phyloP scores from a whole-genome alignment of 352 stramenopile species.

The Phytophthora boehmeriae region DNA sequence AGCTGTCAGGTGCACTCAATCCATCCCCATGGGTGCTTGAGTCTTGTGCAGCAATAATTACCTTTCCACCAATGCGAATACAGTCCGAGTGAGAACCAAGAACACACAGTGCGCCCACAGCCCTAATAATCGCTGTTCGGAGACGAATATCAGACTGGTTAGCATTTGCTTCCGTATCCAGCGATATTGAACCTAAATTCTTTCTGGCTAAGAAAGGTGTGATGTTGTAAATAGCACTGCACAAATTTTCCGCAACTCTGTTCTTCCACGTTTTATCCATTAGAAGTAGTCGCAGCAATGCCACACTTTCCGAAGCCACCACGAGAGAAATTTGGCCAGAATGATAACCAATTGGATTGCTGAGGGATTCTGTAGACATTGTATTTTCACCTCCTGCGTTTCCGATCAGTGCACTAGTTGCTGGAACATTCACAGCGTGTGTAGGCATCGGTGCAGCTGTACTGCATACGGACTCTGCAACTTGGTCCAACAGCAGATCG shows the following conservation, averaged over 20 bases:
- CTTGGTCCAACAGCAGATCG: slow-evolving; percentile 87
- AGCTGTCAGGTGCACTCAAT: slow-evolving; percentile 52
- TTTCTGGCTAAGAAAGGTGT: slow-evolving; percentile 59
- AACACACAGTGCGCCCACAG: slow-evolving; percentile 82
- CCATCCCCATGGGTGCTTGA: slow-evolving; percentile 25
- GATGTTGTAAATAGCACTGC: slow-evolving; percentile 75
- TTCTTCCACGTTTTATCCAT: slow-evolving; percentile 68
- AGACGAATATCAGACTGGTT: slow-evolving; percentile 68
- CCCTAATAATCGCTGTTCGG: slow-evolving; percentile 75
- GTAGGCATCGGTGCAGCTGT: slow-evolving; percentile 68
- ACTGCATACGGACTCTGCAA: slow-evolving; percentile 86
- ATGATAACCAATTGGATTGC: slow-evolving; percentile 80
- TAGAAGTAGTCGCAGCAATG: slow-evolving; percentile 72
- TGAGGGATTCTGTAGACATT: slow-evolving; percentile 73
- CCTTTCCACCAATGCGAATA: slow-evolving; percentile 79
- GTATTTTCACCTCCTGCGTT: slow-evolving; percentile 26
- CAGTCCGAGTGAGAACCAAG: slow-evolving; percentile 86
- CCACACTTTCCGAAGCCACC: slow-evolving; percentile 83
- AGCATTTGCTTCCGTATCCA: slow-evolving; percentile 1
- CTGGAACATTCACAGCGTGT: slow-evolving; percentile 52
- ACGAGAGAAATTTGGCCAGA: slow-evolving; percentile 83
- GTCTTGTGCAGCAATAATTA: slow-evolving; percentile 66
- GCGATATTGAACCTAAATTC: slow-evolving; percentile 29
- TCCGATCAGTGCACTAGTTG: slow-evolving; percentile 25
- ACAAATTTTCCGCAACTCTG: slow-evolving; percentile 70